Evolutionary conservation across 2,329 filamentous ascomycete genomes (phyloP).

Genomic region (Ceratocystis lukuohia): DNA sequence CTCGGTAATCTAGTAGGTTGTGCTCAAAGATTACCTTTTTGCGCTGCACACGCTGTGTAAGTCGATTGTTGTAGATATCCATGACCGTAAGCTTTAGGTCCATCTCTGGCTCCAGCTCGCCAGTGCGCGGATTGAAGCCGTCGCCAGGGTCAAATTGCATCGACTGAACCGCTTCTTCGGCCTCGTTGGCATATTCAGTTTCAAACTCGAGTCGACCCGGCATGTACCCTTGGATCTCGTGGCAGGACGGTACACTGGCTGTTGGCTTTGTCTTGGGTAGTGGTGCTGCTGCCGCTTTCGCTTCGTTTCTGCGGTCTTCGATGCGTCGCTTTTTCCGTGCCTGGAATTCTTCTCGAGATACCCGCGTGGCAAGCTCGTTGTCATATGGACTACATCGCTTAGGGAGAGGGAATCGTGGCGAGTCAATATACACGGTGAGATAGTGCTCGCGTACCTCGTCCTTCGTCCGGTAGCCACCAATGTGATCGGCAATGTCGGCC

Average conservation of each 20-base stretch:
- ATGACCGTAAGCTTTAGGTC: conserved; percentile 96
- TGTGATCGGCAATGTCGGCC: conserved; percentile 96
- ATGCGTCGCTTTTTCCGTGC: conserved; percentile 83
- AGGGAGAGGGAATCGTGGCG: conserved; percentile 71
- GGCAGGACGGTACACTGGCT: conserved; percentile 85
- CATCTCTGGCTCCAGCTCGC: conserved; percentile 86
- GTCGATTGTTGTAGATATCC: conserved; percentile 89
- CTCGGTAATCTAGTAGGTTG: conserved; percentile 80
- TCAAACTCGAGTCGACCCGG: conserved; percentile 94
- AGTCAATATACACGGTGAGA: conserved; percentile 73
- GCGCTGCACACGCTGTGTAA: conserved; percentile 81
- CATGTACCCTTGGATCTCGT: conserved; percentile 98
- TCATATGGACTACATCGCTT: conserved; percentile 74
- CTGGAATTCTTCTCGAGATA: conserved; percentile 87
- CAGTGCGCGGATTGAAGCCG: conserved; percentile 71
- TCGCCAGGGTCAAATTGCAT: conserved; percentile 98
- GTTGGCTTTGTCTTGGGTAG: conserved; percentile 93
- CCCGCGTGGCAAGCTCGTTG: conserved; percentile 60
- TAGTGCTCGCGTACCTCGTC: conserved; percentile 96
- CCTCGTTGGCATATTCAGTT: conserved; percentile 94
- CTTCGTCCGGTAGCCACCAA: conserved; percentile 85
- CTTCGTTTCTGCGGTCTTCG: conserved; percentile 76
- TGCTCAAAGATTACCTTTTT: conserved; percentile 98
- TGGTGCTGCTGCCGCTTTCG: conserved; percentile 68
- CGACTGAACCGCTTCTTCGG: conserved; percentile 92